These are phyloP conservation scores for Fusarium austroafricanum DNA, from an alignment of 2,329 filamentous ascomycete genomes.

Conservation along the genomic window DNA sequence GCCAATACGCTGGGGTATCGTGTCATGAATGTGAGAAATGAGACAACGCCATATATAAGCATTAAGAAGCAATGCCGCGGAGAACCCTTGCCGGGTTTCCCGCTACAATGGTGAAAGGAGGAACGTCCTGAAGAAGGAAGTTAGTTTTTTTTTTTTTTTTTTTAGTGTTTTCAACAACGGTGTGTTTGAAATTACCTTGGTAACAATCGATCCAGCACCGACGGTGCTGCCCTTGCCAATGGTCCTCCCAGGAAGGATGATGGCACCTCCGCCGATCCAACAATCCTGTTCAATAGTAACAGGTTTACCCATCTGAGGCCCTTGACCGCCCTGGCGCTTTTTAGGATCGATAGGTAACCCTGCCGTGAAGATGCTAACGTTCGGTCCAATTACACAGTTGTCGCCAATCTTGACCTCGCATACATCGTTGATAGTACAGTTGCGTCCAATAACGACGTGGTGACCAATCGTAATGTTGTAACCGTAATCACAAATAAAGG, in stretches of 20 bases:
- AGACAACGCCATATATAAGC: slow-evolving; percentile 20
- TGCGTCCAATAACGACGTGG: slow-evolving; percentile 83
- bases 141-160: no score
- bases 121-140: slow-evolving; percentile 63
- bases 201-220: slow-evolving; percentile 87
- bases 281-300: slow-evolving; percentile 88
- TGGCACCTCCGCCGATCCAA: slow-evolving; percentile 82
- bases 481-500: slow-evolving; percentile 93
- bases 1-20: slow-evolving; percentile 49
- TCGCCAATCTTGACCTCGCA: slow-evolving; percentile 84
- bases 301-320: slow-evolving; percentile 74
- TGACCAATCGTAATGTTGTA: slow-evolving; percentile 93
- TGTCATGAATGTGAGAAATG: slow-evolving; percentile 42
- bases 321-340: slow-evolving; percentile 78
- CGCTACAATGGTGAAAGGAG: slow-evolving; percentile 74
- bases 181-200: slow-evolving; percentile 64
- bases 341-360: slow-evolving; percentile 79
- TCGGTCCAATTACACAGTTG: slow-evolving; percentile 80
- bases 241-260: slow-evolving; percentile 81
- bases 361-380: slow-evolving; percentile 86
- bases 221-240: slow-evolving; percentile 84
- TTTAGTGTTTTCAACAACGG: background rate
- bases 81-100: slow-evolving; percentile 75
- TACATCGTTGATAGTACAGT: slow-evolving; percentile 90
- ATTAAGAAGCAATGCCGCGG: slow-evolving; percentile 53